A percentile compares a stretch with the other conserved stretches of the same genome.
Conservation (phyloP, 2,329 filamentous ascomycete species). For the Monosporascus sp. region DNA sequence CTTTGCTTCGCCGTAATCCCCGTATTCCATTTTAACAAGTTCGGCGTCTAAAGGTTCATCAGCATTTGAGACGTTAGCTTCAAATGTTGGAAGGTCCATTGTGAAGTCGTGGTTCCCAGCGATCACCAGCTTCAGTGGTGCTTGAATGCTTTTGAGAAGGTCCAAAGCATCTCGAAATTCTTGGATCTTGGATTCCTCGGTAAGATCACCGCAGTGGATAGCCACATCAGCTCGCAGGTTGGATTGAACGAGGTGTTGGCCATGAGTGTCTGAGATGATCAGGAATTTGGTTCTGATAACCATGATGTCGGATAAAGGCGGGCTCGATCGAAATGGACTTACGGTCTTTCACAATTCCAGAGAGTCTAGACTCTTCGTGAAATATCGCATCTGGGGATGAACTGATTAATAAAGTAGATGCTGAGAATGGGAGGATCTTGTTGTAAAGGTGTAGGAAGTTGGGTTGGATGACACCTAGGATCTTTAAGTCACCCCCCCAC, state of each 20-base stretch:
- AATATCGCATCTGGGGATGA: too few relatives aligned
- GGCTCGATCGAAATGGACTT: too few relatives aligned
- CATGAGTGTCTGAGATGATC: neutral
- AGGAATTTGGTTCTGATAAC: neutral
- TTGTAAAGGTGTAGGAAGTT: too few relatives aligned
- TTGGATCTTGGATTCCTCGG: neutral
- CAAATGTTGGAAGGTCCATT: slow-evolving; percentile 31
- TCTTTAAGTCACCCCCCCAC: too few relatives aligned
- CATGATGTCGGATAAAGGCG: neutral
- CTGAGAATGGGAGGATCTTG: too few relatives aligned
- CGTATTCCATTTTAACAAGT: slow-evolving; percentile 30
- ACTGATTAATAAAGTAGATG: too few relatives aligned
- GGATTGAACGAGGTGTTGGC: neutral
- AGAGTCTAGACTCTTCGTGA: too few relatives aligned
- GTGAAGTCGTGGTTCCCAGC: slow-evolving; percentile 50
- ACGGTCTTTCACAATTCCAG: too few relatives aligned
- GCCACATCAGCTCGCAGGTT: neutral
- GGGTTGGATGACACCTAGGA: too few relatives aligned
- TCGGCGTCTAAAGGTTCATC: slow-evolving; percentile 8
- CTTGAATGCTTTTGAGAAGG: neutral
- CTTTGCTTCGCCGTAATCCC: slow-evolving; percentile 31
- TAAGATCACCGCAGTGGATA: neutral
- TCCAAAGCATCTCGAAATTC: neutral
- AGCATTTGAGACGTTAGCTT: slow-evolving; percentile 19
- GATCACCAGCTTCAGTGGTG: slow-evolving; percentile 43